Conservation (phyloP, 495 filamentous ascomycete genomes). For the Hypoxylon cercidicola region DNA sequence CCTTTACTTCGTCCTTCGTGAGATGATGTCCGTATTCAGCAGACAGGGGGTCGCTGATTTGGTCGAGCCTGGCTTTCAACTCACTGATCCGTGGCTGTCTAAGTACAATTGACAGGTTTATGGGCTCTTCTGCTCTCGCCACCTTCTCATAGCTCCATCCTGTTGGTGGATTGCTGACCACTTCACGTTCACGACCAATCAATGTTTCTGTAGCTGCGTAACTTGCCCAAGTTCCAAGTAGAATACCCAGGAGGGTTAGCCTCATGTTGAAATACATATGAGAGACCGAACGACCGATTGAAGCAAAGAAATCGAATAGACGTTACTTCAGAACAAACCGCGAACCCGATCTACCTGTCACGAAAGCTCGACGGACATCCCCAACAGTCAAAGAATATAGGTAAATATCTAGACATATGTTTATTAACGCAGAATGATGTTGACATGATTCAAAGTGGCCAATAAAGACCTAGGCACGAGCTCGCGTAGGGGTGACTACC, state of each 20-base stretch:
- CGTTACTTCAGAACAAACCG: not conserved
- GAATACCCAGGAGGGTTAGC: slow-evolving; percentile 7
- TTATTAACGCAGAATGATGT: slow-evolving; percentile 4
- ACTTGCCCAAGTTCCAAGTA: slow-evolving; percentile 20
- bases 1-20: slow-evolving; percentile 44
- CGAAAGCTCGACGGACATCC: not conserved
- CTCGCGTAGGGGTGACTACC: slow-evolving; percentile 15
- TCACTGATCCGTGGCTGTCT: slow-evolving; percentile 50
- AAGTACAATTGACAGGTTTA: slow-evolving; percentile 47
- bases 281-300: not conserved
- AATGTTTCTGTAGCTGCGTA: slow-evolving; percentile 18
- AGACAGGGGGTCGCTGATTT: slow-evolving; percentile 31
- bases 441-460: not conserved
- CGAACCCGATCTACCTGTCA: slow-evolving; percentile 3
- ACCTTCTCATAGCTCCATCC: slow-evolving; percentile 30
- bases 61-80: slow-evolving; percentile 47
- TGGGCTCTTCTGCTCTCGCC: slow-evolving; percentile 22
- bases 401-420: not conserved
- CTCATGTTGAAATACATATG: slow-evolving; percentile 18
- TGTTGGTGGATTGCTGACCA: slow-evolving; percentile 12
- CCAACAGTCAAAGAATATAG: not conserved
- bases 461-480: not conserved
- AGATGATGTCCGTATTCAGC: slow-evolving; percentile 47
- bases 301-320: not conserved
- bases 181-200: slow-evolving; percentile 27